These are phyloP conservation scores for Balamuthia mandrillaris DNA, from an alignment of 208 protist species.

Conservation along the genomic window DNA sequence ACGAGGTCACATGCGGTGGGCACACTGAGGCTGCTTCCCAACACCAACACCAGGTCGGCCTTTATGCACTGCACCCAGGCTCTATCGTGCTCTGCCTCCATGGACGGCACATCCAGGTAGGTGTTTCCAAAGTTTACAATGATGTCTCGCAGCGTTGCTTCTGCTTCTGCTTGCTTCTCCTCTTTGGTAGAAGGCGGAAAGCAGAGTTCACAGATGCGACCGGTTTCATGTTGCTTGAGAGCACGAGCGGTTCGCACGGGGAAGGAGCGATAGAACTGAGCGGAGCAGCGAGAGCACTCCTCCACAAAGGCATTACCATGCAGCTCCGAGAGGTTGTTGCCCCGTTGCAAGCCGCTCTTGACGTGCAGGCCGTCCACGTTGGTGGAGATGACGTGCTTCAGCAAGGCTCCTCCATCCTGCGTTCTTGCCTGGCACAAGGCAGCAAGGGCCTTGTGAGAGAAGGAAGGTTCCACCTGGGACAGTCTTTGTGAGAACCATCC, in stretches of 20 bases:
- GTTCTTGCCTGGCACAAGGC: background rate
- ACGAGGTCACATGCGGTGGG: background rate
- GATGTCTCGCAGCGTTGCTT: slow-evolving; percentile 1
- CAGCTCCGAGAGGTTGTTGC: slow-evolving; percentile 1
- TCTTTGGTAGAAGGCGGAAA: background rate
- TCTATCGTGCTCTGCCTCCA: slow-evolving; percentile 16
- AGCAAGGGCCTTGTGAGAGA: background rate
- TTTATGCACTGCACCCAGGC: slow-evolving; percentile 29
- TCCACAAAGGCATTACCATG: slow-evolving; percentile 33
- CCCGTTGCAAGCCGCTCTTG: background rate
- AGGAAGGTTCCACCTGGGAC: background rate
- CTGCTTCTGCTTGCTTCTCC: background rate
- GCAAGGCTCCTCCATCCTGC: background rate
- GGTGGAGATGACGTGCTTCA: slow-evolving; percentile 1
- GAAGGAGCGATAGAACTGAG: background rate
- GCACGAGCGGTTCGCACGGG: background rate
- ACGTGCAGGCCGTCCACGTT: slow-evolving; percentile 30
- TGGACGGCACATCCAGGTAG: slow-evolving; percentile 15
- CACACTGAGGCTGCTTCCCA: background rate
- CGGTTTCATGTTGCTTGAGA: background rate
- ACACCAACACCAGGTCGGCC: slow-evolving; percentile 26
- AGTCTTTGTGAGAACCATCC: background rate
- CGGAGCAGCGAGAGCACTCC: background rate
- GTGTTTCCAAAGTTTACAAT: slow-evolving; percentile 45
- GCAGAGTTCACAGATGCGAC: background rate